These are phyloP conservation scores for Pseudonitzschia delicatissima DNA, from an alignment of 108 stramenopile genomes.

Conservation along the genomic window DNA sequence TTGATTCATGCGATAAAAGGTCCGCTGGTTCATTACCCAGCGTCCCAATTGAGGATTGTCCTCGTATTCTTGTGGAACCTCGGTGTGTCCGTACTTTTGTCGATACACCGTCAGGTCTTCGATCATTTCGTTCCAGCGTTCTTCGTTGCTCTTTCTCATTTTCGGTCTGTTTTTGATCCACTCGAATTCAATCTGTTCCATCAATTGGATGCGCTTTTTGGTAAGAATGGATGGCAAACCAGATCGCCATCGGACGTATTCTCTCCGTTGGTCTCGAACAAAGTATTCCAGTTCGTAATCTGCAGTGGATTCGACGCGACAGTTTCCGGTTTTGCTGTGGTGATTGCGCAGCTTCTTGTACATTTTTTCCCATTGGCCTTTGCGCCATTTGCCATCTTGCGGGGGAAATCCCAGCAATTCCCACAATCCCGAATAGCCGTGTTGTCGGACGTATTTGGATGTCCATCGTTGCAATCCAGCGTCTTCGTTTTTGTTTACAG, in stretches of 20 bases:
- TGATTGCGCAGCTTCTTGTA: conserved; percentile 35
- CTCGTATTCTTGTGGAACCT: conserved; percentile 51
- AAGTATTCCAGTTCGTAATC: conserved; percentile 30
- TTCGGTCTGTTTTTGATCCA: conserved; percentile 14
- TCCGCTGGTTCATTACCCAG: conserved; percentile 58
- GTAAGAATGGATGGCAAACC: conserved; percentile 25
- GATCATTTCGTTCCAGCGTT: conserved; percentile 33
- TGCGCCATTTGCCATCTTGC: conserved; percentile 31
- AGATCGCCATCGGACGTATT: conserved; percentile 18
- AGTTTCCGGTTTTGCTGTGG: conserved; percentile 29
- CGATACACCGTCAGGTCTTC: conserved; percentile 32
- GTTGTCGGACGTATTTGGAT: conserved; percentile 1
- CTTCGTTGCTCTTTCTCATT: conserved; percentile 6
- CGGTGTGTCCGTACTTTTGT: conserved; percentile 16
- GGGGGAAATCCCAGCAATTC: conserved; percentile 17
- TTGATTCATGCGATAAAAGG: conserved; percentile 29
- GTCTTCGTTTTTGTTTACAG: conserved; percentile 9
- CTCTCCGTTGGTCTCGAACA: conserved; percentile 41
- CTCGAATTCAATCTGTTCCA: conserved; percentile 32
- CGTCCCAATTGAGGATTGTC: conserved; percentile 35
- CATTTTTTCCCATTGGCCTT: conserved; percentile 34
- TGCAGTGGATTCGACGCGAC: conserved; percentile 18
- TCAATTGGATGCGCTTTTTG: conserved; percentile 24
- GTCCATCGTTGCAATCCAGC: conserved; percentile 1
- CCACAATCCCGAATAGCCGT: conserved; percentile 15